These are phyloP conservation scores for Teratosphaeria pseudoeucalypti DNA, from an alignment of 2,329 filamentous ascomycete genomes.

Conservation along the genomic window DNA sequence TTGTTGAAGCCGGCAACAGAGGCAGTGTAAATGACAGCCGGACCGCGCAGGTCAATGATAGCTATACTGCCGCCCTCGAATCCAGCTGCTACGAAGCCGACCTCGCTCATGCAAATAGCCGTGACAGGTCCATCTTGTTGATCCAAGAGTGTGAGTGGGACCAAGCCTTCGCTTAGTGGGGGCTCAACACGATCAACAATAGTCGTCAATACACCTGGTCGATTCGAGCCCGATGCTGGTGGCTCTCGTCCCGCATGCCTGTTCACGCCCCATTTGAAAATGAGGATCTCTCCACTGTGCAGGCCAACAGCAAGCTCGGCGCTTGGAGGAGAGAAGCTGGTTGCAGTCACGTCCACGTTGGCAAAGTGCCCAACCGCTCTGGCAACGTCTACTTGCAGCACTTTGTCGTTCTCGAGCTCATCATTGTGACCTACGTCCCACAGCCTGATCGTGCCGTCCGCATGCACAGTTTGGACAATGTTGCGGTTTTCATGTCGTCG, in stretches of 20 bases:
- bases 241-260: constrained; percentile 56
- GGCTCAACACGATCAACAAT: constrained; percentile 65
- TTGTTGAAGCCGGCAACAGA: constrained; percentile 65
- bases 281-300: constrained; percentile 67
- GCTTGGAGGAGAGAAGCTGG: constrained; percentile 69
- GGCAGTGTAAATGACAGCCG: constrained; percentile 68
- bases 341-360: constrained; percentile 64
- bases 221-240: constrained; percentile 38
- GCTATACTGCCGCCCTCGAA: constrained; percentile 73
- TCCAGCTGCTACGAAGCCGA: constrained; percentile 82
- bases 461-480: constrained; percentile 76
- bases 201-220: constrained; percentile 51
- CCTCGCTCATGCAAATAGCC: constrained; percentile 73
- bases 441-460: constrained; percentile 79
- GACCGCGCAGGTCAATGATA: constrained; percentile 80
- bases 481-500: constrained; percentile 75
- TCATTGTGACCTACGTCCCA: constrained; percentile 92
- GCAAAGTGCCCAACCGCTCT: constrained; percentile 71
- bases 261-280: constrained; percentile 86
- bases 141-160: constrained; percentile 72
- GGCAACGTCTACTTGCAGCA: constrained; percentile 78
- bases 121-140: constrained; percentile 75
- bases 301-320: constrained; percentile 80
- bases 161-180: constrained; percentile 63
- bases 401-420: constrained; percentile 75